Evolutionary conservation across 2,329 filamentous ascomycete genomes (phyloP).

Genomic region (Calonectria pauciramosa): DNA sequence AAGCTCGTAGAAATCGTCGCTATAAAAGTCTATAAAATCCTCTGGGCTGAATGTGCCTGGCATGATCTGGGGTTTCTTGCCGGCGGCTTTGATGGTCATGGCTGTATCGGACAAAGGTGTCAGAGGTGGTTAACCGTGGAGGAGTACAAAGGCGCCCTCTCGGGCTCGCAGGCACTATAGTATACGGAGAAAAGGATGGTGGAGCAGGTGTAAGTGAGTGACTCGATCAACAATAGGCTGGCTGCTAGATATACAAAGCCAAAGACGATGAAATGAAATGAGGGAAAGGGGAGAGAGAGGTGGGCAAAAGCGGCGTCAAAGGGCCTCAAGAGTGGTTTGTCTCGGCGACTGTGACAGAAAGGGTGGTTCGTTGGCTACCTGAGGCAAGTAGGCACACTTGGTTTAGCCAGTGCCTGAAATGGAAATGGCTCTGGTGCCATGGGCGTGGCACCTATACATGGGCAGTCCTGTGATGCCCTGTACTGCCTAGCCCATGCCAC

Average conservation of each 20-base stretch:
- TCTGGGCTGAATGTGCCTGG: conserved; percentile 48
- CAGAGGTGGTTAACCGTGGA: neutral
- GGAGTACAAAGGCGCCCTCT: neutral
- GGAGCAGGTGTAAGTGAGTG: neutral
- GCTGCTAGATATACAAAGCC: neutral
- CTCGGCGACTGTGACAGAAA: conserved; percentile 1
- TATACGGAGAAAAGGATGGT: neutral
- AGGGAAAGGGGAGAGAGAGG: neutral
- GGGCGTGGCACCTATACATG: neutral
- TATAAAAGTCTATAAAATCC: conserved; percentile 48
- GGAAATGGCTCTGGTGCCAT: neutral
- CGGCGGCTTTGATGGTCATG: conserved; percentile 23
- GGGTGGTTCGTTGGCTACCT: neutral
- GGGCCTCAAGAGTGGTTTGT: neutral
- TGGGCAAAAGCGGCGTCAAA: neutral
- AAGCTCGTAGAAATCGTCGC: conserved; percentile 46
- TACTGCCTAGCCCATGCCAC: neutral
- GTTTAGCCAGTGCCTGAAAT: neutral
- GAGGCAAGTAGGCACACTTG: conserved; percentile 4
- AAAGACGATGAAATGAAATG: neutral
- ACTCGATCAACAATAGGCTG: neutral
- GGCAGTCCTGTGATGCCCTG: neutral
- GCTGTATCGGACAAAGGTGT: neutral
- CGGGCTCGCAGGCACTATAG: conserved; percentile 7
- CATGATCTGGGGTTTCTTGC: conserved; percentile 39